phyloP scores from a whole-genome alignment of 177 flowering plant species.

The Vitis hybrid region DNA sequence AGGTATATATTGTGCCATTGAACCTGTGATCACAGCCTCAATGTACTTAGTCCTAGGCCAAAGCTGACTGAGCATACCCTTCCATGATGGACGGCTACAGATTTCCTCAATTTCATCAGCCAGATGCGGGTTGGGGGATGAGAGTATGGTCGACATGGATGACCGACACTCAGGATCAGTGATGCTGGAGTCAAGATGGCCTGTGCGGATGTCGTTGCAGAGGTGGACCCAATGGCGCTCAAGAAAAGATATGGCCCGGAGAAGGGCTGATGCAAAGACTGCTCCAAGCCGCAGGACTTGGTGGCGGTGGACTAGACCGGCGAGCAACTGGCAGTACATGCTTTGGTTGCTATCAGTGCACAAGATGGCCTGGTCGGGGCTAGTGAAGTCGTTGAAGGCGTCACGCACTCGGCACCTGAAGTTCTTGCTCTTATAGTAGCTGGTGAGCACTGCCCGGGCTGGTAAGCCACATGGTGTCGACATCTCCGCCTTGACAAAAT shows the following conservation, averaged over 20 bases:
- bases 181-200: conserved; percentile 34
- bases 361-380: conserved; percentile 65
- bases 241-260: conserved; percentile 69
- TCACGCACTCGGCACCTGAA: conserved; percentile 61
- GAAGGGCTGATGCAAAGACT: conserved; percentile 82
- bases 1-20: conserved; percentile 90
- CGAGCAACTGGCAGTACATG: conserved; percentile 81
- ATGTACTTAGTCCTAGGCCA: conserved; percentile 89
- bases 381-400: conserved; percentile 63
- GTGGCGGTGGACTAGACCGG: conserved; percentile 65
- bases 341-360: conserved; percentile 72
- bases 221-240: conserved; percentile 58
- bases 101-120: conserved; percentile 59
- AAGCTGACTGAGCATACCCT: conserved; percentile 56
- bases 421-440: conserved; percentile 85
- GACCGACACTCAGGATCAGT: conserved; percentile 51
- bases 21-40: conserved; percentile 85
- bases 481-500: conserved; percentile 66
- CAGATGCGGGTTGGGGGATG: conserved; percentile 42
- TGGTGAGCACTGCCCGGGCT: conserved; percentile 76
- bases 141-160: conserved; percentile 36
- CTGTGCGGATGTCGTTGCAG: conserved; percentile 59
- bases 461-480: conserved; percentile 69
- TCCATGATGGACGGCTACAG: conserved; percentile 58
- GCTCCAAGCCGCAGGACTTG: conserved; percentile 79